Percentiles rank a stretch among this genome's conserved stretches.
Conservation (phyloP, 1,284 basidiomycete species). For the Apiotrichum porosum region DNA sequence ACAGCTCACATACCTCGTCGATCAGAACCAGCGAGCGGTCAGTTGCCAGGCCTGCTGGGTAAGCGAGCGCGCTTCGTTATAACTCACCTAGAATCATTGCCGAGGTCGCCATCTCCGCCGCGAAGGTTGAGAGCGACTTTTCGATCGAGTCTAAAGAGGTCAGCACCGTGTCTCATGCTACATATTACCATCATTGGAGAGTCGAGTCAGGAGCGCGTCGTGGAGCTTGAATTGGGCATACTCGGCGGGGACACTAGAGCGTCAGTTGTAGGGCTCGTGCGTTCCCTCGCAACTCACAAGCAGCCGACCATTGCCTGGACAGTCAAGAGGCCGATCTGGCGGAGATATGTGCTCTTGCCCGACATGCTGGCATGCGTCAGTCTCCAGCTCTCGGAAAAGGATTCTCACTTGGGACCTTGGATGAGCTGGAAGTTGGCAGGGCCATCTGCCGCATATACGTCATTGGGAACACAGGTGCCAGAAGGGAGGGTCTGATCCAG, state of each 20-base stretch:
- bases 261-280: background rate
- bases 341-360: conserved; percentile 86
- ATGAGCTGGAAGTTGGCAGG: conserved; percentile 80
- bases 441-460: conserved; percentile 61
- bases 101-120: conserved; percentile 81
- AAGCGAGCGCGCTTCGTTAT: background rate
- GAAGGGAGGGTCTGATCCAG: conserved; percentile 67
- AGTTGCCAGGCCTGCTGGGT: conserved; percentile 64
- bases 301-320: conserved; percentile 85
- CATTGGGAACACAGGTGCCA: conserved; percentile 73
- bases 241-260: conserved; percentile 67
- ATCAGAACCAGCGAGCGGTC: conserved; percentile 69
- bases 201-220: conserved; percentile 73
- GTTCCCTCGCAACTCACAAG: conserved; percentile 53
- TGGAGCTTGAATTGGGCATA: conserved; percentile 81
- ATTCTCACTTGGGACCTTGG: conserved; percentile 74
- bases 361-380: conserved; percentile 62
- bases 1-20: conserved; percentile 68
- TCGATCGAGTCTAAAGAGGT: conserved; percentile 57
- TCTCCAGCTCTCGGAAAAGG: too few species aligned
- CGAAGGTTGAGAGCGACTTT: conserved; percentile 83
- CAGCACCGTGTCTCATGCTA: background rate
- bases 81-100: conserved; percentile 73
- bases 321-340: conserved; percentile 75
- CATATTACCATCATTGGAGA: conserved; percentile 68